phyloP scores from a whole-genome alignment of 352 stramenopile genomes.

The Lagenidium giganteum region DNA sequence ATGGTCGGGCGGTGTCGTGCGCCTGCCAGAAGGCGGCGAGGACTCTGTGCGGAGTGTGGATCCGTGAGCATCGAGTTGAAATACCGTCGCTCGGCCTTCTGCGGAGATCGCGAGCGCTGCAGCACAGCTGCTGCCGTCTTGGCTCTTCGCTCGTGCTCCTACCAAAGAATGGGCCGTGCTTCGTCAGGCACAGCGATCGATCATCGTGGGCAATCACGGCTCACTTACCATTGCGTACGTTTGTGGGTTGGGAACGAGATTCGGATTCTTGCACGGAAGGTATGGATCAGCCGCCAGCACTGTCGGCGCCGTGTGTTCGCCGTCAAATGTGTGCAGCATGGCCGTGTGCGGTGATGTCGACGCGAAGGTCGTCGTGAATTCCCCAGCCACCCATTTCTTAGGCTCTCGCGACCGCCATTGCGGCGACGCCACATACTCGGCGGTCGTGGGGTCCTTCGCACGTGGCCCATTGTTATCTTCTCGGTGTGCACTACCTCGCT shows the following conservation, averaged over 20 bases:
- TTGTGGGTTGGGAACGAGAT: no score
- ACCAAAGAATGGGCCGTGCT: no score
- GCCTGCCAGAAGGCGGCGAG: no score
- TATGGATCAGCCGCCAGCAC: slow-evolving; percentile 34
- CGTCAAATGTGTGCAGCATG: slow-evolving; percentile 27
- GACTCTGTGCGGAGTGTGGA: no score
- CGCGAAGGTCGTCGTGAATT: slow-evolving; percentile 35
- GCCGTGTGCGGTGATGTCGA: slow-evolving; percentile 36
- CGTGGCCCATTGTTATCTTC: no score
- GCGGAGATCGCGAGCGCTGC: slow-evolving; percentile 21
- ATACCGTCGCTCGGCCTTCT: slow-evolving; percentile 30
- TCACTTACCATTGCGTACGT: no score
- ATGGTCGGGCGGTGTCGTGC: slow-evolving; percentile 1
- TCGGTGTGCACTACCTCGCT: no score
- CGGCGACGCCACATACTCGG: slow-evolving; percentile 39
- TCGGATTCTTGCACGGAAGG: no score
- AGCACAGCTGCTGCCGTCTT: slow-evolving; percentile 22
- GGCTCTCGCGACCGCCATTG: slow-evolving; percentile 38
- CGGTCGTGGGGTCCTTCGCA: slow-evolving; percentile 25
- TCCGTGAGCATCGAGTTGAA: slow-evolving; percentile 47
- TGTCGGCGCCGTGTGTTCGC: slow-evolving; percentile 18
- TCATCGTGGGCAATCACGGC: no score
- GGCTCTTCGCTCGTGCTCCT: slow-evolving; percentile 29
- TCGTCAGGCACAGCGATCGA: no score
- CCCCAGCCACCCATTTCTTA: slow-evolving; percentile 33